Base-by-base conservation (phyloP, 345 rosid species). In the Linum trigynum region DNA sequence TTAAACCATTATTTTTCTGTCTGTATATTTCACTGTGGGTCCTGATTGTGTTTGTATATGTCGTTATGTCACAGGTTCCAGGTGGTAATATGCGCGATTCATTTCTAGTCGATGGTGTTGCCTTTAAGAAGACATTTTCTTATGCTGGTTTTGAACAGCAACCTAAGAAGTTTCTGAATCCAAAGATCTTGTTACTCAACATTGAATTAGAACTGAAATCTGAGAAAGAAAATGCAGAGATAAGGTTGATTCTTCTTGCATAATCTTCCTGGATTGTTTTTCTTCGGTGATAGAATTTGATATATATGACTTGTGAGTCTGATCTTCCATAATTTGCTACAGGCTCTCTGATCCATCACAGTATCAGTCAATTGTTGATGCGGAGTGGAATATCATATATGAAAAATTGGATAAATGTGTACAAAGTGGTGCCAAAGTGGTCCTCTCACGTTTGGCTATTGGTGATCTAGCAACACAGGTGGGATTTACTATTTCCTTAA, bases 111-210 rank as follows among this genome's bases (percentile, higher is more conserved):
- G 81, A 89, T 74, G 99, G 99, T 65, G 99, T 95, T 62, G 99
- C 98, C 69, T 95, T 95, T 69, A 95, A 95, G 64, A 95, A 95
- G 81, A 95, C 99, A n/a, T 95, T 95, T 76, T 91, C 99, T 0
- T 95, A 95, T 72, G 99, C 99, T 1, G 99, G 99, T 45, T 95
- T 95, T 66, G 99, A 95, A 80, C 99, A 95, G 64, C 99, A 95
- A 68, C 99, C 99, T 0, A 95, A 95, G 80, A 91, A 84, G 77
- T 95, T 95, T 77, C 3, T 82, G 48, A 79, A 83, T 69, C 97
- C 98, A 68, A 89, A 86, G 69, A 78, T 95, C 67, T 92, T 95
- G 53, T 67, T 95, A 57, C 78, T 95, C 48, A 95, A 95, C 75
- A 85, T 95, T 65, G 99, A 95, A 60, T 66, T 95, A 84, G 98